These are phyloP conservation scores for Mortierella sp. DNA, from an alignment of 371 early-diverging fungal genomes.

Conservation along the genomic window DNA sequence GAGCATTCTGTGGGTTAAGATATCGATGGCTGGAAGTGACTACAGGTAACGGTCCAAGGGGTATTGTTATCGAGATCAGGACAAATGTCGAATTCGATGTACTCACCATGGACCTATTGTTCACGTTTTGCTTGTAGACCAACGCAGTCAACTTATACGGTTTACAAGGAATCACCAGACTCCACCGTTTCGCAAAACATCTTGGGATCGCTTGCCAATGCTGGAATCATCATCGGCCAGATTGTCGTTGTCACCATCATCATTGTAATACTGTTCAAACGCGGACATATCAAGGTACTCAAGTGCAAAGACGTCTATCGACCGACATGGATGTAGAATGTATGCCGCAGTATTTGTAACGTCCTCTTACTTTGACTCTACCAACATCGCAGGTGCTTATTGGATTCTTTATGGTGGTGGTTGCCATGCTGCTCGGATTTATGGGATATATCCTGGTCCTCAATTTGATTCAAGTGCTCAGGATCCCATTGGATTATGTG, in stretches of 20 bases:
- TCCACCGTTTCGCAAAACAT: conserved; percentile 40
- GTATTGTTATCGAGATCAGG: not conserved
- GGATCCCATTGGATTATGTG: conserved; percentile 80
- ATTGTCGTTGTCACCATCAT: conserved; percentile 83
- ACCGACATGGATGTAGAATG: no score
- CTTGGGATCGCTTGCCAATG: conserved; percentile 65
- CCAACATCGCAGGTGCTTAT: conserved; percentile 62
- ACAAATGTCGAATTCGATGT: not conserved
- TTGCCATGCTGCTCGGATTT: conserved; percentile 75
- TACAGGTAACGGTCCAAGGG: conserved; percentile 57
- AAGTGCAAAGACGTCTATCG: not conserved
- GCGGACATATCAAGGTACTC: conserved; percentile 77
- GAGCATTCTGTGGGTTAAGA: conserved; percentile 87
- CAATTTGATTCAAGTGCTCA: conserved; percentile 69
- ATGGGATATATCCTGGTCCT: conserved; percentile 78
- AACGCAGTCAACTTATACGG: conserved; percentile 59
- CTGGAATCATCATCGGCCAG: conserved; percentile 80
- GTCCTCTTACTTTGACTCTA: not conserved
- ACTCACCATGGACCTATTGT: not conserved
- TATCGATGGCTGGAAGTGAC: conserved; percentile 66
- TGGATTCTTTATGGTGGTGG: conserved; percentile 81
- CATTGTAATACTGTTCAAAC: conserved; percentile 79
- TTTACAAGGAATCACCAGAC: conserved; percentile 44
- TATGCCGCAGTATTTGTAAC: not conserved
- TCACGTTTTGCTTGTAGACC: conserved; percentile 51